Evolutionary conservation across 225 moss, liverwort and hornwort species (phyloP), one percentile per base, ranked within the genome.

Genomic region (Bryoerythrophyllum caledonicum): DNA sequence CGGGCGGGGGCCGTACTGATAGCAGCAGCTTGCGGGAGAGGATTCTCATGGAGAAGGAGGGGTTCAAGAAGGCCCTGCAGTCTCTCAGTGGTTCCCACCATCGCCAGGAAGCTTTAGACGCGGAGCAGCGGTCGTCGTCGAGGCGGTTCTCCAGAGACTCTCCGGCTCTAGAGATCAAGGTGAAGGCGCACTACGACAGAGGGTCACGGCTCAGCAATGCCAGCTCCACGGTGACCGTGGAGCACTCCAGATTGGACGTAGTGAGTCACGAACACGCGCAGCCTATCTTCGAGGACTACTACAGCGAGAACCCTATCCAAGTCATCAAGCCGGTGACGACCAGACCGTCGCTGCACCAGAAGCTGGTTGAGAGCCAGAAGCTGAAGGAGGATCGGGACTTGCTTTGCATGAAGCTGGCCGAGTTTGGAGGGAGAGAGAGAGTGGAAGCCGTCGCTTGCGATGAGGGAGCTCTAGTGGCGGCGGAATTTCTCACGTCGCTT

Each of bases 341-440:
- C 38, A 75, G 82, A 52, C 90, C 93, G 21, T 79, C 82, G 7
- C 84, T 88, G 23, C 89, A 89, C 48, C 93, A 89, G 66, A 93
- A 86, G 76, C 81, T 93, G 20, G 84, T 93, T 28, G 96, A 92
- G 80, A 90, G 80, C 52, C 87, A 93, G 60, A 91, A 93, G 58
- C 73, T 91, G 30, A 80, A 86, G 16, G 88, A 92, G 76, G 88
- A 96, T 73, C 85, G 86, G 51, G 88, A 92, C 16, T 90, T 87
- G 35, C 76, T 92, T 73, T 77, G 90, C 67, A 63, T 80, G 67
- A 91, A 93, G 64, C 66, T 88, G 15, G 85, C 88, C n/a, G 89
- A 89, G 26, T 72, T 91, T 30, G 96, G 88, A 74, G 89, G 86
- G 44, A 75, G 87, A 27, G 95, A 89, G 62, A 84, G 89, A 34